Evolutionary conservation across 257 asterid species (phyloP), one percentile per base, ranked within the genome.

Genomic region (Fraxinus anomala): DNA sequence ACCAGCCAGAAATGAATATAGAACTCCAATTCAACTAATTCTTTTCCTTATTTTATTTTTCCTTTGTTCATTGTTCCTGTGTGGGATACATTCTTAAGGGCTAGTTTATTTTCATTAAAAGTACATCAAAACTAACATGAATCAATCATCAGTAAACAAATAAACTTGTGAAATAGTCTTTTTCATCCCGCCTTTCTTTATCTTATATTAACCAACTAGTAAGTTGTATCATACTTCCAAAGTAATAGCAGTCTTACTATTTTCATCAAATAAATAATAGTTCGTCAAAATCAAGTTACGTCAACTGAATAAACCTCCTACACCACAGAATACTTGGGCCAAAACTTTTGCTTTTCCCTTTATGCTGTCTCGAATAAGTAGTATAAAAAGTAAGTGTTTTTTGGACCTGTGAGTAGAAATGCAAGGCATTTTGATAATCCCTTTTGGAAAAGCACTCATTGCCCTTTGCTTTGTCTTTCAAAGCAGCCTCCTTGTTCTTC

Each of bases 391-490:
- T 7, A 4, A 68, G 36, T 36, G 1, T 23, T 24, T 65, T 24
- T 16, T 67, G 36, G 65, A 89, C 99, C 98, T 91, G 89, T 36
- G 98, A 87, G 84, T 96, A 96, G 83, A 87, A 90, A 75, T 75
- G 85, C 86, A 89, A 61, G 14, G 99, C 96, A 56, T 61, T 83
- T 59, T 87, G 65, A 82, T 88, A 92, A 77, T 93, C 97, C 77
- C 94, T 90, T 63, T 82, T 86, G 84, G 93, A 86, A 76, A 91
- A 92, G 88, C 92, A 86, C 34, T 86, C 84, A 75, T 96, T 93
- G 73, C 99, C 99, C 78, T 86, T 87, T 36, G 85, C 84, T 89
- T 96, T 96, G 68, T 85, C 83, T 81, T 89, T 97, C 78, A 86
- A 47, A 39, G 97, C 97, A 89, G 86, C 91, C 77, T 80, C 89